phyloP scores from a whole-genome alignment of 768 basidiomycete species.

The Trametes coccinea region DNA sequence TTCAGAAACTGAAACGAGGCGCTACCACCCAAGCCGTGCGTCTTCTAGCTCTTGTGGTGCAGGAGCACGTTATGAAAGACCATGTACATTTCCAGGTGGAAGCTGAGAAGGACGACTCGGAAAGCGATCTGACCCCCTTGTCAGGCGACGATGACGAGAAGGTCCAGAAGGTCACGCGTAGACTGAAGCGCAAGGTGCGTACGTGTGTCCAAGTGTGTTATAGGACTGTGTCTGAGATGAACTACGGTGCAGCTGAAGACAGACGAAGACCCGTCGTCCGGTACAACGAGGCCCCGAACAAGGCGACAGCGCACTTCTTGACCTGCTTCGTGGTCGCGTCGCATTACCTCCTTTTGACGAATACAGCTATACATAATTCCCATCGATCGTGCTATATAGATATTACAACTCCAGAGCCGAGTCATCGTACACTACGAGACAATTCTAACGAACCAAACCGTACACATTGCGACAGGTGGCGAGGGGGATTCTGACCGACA shows the following conservation, averaged over 20 bases:
- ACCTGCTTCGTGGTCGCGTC: too few relatives aligned
- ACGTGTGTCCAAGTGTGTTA: too few relatives aligned
- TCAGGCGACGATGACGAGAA: constrained; percentile 24
- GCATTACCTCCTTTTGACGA: neutral
- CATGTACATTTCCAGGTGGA: neutral
- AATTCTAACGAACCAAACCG: neutral
- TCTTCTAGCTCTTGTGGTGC: neutral
- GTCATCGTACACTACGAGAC: constrained; percentile 7
- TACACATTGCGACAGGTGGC: neutral
- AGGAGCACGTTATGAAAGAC: neutral
- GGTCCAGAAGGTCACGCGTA: constrained; percentile 18
- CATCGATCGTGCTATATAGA: constrained; percentile 12
- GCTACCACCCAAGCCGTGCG: neutral
- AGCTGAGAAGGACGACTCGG: constrained; percentile 4
- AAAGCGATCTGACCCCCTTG: constrained; percentile 30
- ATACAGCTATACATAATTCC: constrained; percentile 5
- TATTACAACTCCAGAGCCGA: constrained; percentile 13
- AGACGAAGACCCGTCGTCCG: neutral
- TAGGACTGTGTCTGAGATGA: too few relatives aligned
- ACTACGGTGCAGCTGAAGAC: neutral
- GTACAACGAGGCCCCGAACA: neutral
- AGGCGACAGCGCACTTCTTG: neutral
- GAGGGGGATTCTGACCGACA: neutral
- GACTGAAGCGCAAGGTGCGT: constrained; percentile 25
- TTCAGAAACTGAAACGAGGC: constrained; percentile 44